These are phyloP conservation scores for Penicillium sp. DNA, from an alignment of 2,329 filamentous ascomycete genomes.

Conservation along the genomic window DNA sequence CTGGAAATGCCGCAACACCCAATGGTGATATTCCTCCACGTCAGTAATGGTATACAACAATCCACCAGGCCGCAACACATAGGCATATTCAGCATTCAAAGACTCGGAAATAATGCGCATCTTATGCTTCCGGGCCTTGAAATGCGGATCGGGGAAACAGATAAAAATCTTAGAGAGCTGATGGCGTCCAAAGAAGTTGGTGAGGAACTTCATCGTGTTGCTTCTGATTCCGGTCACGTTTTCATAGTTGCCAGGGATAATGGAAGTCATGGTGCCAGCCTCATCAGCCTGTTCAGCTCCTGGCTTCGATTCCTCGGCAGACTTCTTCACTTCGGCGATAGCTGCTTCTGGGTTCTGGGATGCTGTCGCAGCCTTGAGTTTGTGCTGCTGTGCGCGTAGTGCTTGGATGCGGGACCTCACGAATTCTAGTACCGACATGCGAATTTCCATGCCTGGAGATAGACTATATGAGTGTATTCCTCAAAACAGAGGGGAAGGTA, in stretches of 20 bases:
- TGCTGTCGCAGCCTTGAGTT: constrained; percentile 19
- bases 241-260: constrained; percentile 57
- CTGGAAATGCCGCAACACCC: constrained; percentile 87
- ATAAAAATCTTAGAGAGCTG: constrained; percentile 92
- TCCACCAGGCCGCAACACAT: constrained; percentile 74
- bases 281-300: constrained; percentile 13
- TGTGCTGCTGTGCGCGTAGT: constrained; percentile 53
- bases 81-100: constrained; percentile 90
- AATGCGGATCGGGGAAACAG: constrained; percentile 97
- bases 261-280: constrained; percentile 19
- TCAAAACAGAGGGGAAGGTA: not conserved
- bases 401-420: constrained; percentile 83
- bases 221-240: constrained; percentile 85
- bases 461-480: not conserved
- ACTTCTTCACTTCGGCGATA: not conserved
- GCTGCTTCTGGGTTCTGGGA: constrained; percentile 7
- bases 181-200: constrained; percentile 81
- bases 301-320: not conserved
- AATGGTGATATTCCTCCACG: constrained; percentile 85
- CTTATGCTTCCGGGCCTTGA: constrained; percentile 96
- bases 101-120: constrained; percentile 86
- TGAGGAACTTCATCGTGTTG: constrained; percentile 99
- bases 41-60: constrained; percentile 96
- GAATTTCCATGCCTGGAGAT: constrained; percentile 76
- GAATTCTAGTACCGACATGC: constrained; percentile 82